Percentiles rank a stretch among this genome's conserved stretches.
Conservation (phyloP, 768 basidiomycete species). For the Amanita fuliginea region DNA sequence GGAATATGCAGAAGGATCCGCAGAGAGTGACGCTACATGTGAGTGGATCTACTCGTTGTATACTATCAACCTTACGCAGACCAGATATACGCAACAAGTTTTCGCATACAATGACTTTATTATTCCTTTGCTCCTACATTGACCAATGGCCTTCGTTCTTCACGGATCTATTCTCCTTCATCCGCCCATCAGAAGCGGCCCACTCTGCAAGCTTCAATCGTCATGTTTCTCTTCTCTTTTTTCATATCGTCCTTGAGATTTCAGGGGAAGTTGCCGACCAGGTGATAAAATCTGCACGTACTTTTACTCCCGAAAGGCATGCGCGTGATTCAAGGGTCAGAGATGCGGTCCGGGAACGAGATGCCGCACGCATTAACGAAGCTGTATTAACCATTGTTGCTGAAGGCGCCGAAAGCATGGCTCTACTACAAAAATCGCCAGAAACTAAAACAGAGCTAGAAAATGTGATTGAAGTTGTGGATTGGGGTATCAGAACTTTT, state of each 20-base stretch:
- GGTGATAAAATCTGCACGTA: constrained; percentile 78
- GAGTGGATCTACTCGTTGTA: constrained; percentile 21
- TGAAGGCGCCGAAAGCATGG: constrained; percentile 55
- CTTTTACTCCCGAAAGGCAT: constrained; percentile 60
- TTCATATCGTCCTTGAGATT: constrained; percentile 89
- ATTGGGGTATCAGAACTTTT: constrained; percentile 88
- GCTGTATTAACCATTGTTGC: constrained; percentile 77
- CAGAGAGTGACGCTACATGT: constrained; percentile 79
- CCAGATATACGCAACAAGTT: constrained; percentile 91
- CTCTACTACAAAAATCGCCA: constrained; percentile 33
- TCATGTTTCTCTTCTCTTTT: constrained; percentile 80
- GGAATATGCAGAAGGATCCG: constrained; percentile 79
- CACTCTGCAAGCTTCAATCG: constrained; percentile 59
- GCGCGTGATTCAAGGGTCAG: constrained; percentile 75
- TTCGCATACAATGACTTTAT: constrained; percentile 79
- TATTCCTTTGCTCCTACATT: constrained; percentile 83
- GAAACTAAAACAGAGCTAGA: constrained; percentile 37
- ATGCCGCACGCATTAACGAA: constrained; percentile 79
- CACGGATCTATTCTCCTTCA: constrained; percentile 62
- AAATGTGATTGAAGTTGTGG: constrained; percentile 66
- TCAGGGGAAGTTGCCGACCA: constrained; percentile 97
- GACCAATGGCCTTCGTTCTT: constrained; percentile 85
- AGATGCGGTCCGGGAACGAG: constrained; percentile 83
- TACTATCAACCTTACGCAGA: constrained; percentile 3
- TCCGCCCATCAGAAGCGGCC: constrained; percentile 48